phyloP scores from a whole-genome alignment of 2,329 filamentous ascomycete genomes.

The Aspergillus sp. region DNA sequence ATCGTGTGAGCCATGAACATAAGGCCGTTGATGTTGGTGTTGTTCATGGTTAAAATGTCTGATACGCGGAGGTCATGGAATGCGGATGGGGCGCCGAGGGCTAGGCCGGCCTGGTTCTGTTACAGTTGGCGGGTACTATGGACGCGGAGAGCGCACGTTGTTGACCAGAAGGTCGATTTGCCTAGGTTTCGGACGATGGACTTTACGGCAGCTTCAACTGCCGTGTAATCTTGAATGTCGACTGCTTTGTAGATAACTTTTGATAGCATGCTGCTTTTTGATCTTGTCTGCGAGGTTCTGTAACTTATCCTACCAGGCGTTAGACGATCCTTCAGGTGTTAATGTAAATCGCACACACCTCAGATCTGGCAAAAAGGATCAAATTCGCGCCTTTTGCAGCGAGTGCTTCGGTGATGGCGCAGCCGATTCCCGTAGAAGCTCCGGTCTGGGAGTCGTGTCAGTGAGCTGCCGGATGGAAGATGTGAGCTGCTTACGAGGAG shows the following conservation, averaged over 20 bases:
- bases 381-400: conserved; percentile 36
- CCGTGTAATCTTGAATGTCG: conserved; percentile 14
- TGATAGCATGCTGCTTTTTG: not conserved
- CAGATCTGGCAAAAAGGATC: conserved; percentile 38
- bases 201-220: conserved; percentile 21
- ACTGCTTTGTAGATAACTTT: conserved; percentile 9
- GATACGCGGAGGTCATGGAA: conserved; percentile 39
- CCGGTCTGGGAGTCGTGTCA: conserved; percentile 25
- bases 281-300: conserved; percentile 1
- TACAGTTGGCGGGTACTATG: not conserved
- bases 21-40: conserved; percentile 44
- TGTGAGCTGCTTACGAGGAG: not conserved
- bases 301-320: conserved; percentile 12
- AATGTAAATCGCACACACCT: conserved; percentile 19
- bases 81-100: conserved; percentile 38
- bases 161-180: conserved; percentile 43
- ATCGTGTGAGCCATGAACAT: conserved; percentile 43
- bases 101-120: conserved; percentile 36
- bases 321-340: not conserved
- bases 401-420: conserved; percentile 36
- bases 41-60: conserved; percentile 41
- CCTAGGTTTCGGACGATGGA: conserved; percentile 27
- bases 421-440: conserved; percentile 45
- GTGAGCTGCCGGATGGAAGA: not conserved
- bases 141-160: conserved; percentile 22